Percentiles rank a stretch among this genome's conserved stretches.
These are phyloP conservation scores for Craspedostauros australis DNA, from an alignment of 108 stramenopile species.

Conservation along the genomic window DNA sequence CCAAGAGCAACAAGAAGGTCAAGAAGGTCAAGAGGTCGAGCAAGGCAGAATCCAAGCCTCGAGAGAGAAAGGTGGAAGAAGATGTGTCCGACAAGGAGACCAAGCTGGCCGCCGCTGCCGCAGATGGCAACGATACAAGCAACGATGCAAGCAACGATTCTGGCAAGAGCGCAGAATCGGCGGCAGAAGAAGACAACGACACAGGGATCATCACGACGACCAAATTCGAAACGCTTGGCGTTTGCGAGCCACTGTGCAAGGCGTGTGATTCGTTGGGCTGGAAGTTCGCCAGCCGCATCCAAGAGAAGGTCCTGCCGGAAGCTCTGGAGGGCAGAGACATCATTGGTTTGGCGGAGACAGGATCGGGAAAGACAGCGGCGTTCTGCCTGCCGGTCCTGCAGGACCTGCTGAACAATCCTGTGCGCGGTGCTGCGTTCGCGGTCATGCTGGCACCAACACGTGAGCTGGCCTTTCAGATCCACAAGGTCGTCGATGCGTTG, in stretches of 20 bases:
- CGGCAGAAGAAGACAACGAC: conserved; percentile 29
- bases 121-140: no score
- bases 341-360: conserved; percentile 91
- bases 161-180: no score
- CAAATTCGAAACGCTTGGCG: conserved; percentile 82
- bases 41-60: no score
- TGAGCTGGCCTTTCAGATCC: conserved; percentile 87
- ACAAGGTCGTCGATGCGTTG: conserved; percentile 49
- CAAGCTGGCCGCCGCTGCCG: no score
- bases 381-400: conserved; percentile 93
- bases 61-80: no score
- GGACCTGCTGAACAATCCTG: conserved; percentile 73
- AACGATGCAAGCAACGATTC: no score
- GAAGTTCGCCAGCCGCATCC: conserved; percentile 91
- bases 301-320: conserved; percentile 81
- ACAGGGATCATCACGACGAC: conserved; percentile 52
- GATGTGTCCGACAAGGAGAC: no score
- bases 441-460: conserved; percentile 90
- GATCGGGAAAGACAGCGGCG: conserved; percentile 90
- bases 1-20: no score
- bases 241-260: conserved; percentile 72
- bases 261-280: conserved; percentile 86
- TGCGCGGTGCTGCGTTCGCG: conserved; percentile 75
- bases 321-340: conserved; percentile 83
- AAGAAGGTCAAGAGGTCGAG: no score